Conservation (phyloP, 1,284 basidiomycete species). For the Rhodotorula sp. region DNA sequence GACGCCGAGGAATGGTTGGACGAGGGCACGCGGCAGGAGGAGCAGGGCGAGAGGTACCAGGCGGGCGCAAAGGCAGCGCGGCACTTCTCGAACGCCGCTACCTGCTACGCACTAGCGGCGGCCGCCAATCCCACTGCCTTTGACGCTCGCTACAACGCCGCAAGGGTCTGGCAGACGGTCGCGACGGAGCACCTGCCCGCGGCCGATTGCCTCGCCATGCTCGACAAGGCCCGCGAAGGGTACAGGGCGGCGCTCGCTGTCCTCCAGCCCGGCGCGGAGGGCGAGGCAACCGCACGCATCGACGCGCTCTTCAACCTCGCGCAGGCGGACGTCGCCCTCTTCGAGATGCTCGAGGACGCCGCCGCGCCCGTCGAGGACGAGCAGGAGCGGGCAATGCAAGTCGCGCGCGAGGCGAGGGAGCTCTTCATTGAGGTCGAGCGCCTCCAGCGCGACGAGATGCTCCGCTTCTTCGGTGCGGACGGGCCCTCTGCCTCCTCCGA, state of each 20-base stretch:
- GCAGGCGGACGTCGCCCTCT: conserved; percentile 26
- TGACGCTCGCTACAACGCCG: conserved; percentile 38
- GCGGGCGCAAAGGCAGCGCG: conserved; percentile 28
- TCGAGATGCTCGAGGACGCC: conserved; percentile 27
- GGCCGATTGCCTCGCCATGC: conserved; percentile 13
- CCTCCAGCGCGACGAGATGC: conserved; percentile 32
- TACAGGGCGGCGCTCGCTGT: conserved; percentile 22
- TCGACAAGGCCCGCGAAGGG: conserved; percentile 15
- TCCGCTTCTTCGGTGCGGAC: conserved; percentile 4
- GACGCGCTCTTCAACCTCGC: conserved; percentile 40
- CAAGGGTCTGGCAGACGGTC: conserved; percentile 23
- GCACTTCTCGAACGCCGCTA: conserved; percentile 28
- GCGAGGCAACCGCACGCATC: conserved; percentile 22
- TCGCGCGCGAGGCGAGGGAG: conserved; percentile 23
- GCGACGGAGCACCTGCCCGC: conserved; percentile 28
- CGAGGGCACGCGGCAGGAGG: conserved; percentile 38
- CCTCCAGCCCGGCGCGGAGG: neutral
- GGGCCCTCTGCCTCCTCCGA: neutral
- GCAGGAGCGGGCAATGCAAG: neutral
- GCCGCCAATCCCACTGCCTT: conserved; percentile 18
- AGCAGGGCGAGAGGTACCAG: conserved; percentile 38
- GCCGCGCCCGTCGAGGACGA: neutral
- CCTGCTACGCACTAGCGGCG: conserved; percentile 26
- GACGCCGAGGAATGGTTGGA: conserved; percentile 29
- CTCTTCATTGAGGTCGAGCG: conserved; percentile 33